phyloP scores from a whole-genome alignment of 140 eudicot species.

The Erigeron philadelphicus region DNA sequence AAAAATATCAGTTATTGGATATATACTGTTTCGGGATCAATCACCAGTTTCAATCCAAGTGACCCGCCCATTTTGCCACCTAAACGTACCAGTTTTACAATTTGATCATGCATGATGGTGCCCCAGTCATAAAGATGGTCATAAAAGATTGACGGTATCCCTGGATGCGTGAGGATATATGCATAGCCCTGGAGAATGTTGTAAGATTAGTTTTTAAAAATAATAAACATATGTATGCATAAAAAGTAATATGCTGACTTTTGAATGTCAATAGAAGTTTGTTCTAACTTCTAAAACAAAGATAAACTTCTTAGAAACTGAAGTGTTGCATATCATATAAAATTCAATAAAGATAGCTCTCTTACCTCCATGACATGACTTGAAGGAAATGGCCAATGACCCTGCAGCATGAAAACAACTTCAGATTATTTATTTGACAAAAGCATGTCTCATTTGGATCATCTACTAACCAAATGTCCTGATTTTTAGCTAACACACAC shows the following conservation, averaged over 20 bases:
- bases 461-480: neutral
- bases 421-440: neutral
- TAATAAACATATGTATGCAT: neutral
- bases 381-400: conserved; percentile 82
- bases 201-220: conserved; percentile 2
- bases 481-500: neutral
- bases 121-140: conserved; percentile 95
- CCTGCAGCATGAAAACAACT: conserved; percentile 38
- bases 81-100: conserved; percentile 68
- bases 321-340: neutral
- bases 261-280: neutral
- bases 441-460: neutral
- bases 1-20: too few relatives aligned
- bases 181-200: conserved; percentile 67
- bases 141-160: conserved; percentile 76
- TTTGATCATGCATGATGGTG: conserved; percentile 52
- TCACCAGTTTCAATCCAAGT: neutral
- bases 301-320: neutral
- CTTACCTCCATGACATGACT: conserved; percentile 82
- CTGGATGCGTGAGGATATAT: conserved; percentile 88
- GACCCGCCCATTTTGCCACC: neutral
- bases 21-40: too few relatives aligned
- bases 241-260: neutral
- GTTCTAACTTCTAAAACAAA: neutral
- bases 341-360: neutral